Evolutionary conservation across 75 land plant genomes (phyloP).

Genomic region (Pinus albicaulis): DNA sequence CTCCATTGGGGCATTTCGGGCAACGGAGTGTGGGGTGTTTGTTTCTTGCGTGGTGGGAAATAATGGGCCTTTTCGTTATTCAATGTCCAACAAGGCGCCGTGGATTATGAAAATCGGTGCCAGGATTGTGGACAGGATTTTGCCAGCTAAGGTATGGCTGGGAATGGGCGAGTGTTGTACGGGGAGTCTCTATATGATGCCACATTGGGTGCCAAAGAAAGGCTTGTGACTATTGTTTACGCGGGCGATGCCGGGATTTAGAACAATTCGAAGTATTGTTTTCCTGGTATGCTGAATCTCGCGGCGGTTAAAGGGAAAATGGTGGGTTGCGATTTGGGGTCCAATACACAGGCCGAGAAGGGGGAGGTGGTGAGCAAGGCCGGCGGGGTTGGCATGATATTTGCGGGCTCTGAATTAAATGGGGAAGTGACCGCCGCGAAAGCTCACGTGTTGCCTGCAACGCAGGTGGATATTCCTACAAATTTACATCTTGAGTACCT

Average conservation of each 20-base stretch:
- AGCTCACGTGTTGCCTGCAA: constrained; percentile 31
- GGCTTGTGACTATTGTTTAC: too few species aligned
- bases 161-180: too few species aligned
- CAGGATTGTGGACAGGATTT: constrained; percentile 42
- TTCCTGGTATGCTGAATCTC: too few species aligned
- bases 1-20: constrained; percentile 55
- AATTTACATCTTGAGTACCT: too few species aligned
- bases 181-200: too few species aligned
- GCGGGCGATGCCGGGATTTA: too few species aligned
- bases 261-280: too few species aligned
- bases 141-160: constrained; percentile 46
- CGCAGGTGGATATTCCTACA: too few species aligned
- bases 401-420: too few species aligned
- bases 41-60: constrained; percentile 29
- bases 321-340: constrained; percentile 21
- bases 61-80: constrained; percentile 24
- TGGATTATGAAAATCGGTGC: constrained; percentile 58
- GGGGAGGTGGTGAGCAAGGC: constrained; percentile 28
- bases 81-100: constrained; percentile 50
- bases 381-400: constrained; percentile 42
- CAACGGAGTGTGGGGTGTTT: constrained; percentile 8
- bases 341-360: constrained; percentile 13
- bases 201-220: too few species aligned
- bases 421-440: constrained; percentile 37
- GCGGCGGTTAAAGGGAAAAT: too few species aligned